Base-by-base conservation (phyloP, 2,329 filamentous ascomycete species). In the Fusarium ambrosium region DNA sequence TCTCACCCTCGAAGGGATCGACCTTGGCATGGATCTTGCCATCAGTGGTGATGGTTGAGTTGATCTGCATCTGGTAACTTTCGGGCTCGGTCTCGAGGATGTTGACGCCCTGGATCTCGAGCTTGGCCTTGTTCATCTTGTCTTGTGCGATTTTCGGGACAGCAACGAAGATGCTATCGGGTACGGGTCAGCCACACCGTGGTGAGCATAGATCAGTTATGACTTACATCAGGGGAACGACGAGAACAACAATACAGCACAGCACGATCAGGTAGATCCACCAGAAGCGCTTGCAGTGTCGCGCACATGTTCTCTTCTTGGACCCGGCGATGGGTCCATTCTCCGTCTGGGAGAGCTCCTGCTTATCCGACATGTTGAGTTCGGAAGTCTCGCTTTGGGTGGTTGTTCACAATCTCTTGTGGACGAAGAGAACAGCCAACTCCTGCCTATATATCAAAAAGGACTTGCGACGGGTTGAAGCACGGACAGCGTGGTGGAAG, bases 141-240 rank as follows among this genome's bases (percentile, higher is more conserved):
- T 82, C 69, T 80, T 92, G 90, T 37, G 88, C 88, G 68, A 91
- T 88, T 75, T 86, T 87, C 66, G 89, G 89, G 34, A 91, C 84
- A 43, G 81, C 87, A 56, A 90, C 88, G 63, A 90, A 86, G 78
- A 91, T 85, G 77, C 89, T 91, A 72, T 60, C 51, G 34, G 43
- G 29, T 32, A 61, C 39, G 34, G 8, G 72, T 79, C 16, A 78
- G 68, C 51, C 27, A 39, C 29, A 27, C 16, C 16, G 5, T 27
- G 37, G 39, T 22, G 29, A 32, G 32, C 27, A 18, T 16, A 29
- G 37, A 29, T 36, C 13, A 22, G 51, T 32, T 51, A 53, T 51
- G 32, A 87, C 90, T 88, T 85, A 92, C 91, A 92, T 81, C 43
- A 91, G 83, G 43, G 89, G 85, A 20, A 93, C 86, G 41, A 91